Evolutionary conservation across 257 asterid genomes (phyloP).

Genomic region (Nicotiana obtusifolia): DNA sequence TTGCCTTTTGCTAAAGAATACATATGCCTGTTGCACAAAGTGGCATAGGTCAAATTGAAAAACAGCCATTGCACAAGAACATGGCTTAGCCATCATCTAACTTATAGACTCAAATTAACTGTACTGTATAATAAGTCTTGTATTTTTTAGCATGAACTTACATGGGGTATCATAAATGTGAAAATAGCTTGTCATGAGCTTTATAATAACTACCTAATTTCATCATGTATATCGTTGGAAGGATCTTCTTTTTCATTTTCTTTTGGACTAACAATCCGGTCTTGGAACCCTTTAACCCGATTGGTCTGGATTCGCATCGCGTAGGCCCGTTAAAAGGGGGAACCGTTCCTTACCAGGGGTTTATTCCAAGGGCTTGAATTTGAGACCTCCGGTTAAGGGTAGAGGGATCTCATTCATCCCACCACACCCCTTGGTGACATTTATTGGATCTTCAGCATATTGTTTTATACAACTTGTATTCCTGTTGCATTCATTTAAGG

Average conservation of each 20-base stretch:
- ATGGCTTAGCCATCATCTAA: background rate
- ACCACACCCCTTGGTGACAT: background rate
- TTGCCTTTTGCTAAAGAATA: background rate
- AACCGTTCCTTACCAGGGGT: background rate
- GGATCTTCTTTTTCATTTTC: background rate
- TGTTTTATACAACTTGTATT: background rate
- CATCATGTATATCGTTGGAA: background rate
- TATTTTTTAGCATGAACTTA: background rate
- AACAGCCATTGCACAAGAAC: background rate
- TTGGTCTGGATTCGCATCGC: background rate
- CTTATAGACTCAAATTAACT: background rate
- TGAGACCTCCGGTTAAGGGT: background rate
- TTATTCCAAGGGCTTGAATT: background rate
- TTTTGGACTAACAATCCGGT: background rate
- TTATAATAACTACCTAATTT: background rate
- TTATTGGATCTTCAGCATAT: background rate
- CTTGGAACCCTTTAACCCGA: background rate
- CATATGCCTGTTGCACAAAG: background rate
- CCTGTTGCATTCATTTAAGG: background rate
- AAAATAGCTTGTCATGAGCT: background rate
- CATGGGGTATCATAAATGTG: background rate
- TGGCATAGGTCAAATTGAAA: background rate
- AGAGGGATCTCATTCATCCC: background rate
- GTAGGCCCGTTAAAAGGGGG: background rate
- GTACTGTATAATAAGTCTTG: background rate